Evolutionary conservation across 2,329 filamentous ascomycete genomes (phyloP).

Genomic region (Davidsoniella neocaledoniae): DNA sequence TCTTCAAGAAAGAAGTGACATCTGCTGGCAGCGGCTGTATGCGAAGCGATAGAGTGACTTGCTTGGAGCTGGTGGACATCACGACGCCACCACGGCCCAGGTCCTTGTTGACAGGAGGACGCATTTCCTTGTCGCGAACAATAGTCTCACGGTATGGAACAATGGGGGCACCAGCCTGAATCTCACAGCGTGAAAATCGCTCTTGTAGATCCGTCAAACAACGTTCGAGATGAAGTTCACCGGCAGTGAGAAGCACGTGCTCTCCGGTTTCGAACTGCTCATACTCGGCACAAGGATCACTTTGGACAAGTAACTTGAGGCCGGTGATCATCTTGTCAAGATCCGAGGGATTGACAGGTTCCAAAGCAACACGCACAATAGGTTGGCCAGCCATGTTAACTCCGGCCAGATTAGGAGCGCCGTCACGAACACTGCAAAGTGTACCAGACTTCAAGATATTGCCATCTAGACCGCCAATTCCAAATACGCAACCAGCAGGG

Average conservation of each 20-base stretch:
- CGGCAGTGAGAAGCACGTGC: conserved; percentile 85
- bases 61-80: conserved; percentile 65
- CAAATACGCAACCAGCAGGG: conserved; percentile 87
- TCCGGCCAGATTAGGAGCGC: conserved; percentile 79
- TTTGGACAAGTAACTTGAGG: conserved; percentile 73
- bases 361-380: conserved; percentile 90
- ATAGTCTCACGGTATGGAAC: conserved; percentile 93
- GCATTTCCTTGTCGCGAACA: conserved; percentile 78
- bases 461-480: conserved; percentile 80
- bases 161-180: conserved; percentile 84
- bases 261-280: conserved; percentile 86
- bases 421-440: conserved; percentile 71
- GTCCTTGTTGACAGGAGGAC: conserved; percentile 68
- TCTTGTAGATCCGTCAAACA: conserved; percentile 88
- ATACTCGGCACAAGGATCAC: conserved; percentile 90
- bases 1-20: conserved; percentile 72
- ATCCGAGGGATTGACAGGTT: conserved; percentile 78
- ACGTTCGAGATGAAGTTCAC: conserved; percentile 83
- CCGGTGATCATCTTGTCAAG: conserved; percentile 90
- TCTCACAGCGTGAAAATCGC: conserved; percentile 82
- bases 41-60: conserved; percentile 58
- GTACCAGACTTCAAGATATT: conserved; percentile 94
- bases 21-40: conserved; percentile 62
- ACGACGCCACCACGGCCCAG: conserved; percentile 69
- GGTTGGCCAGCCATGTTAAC: conserved; percentile 65